These are phyloP conservation scores for Aspergillus neoniger DNA, from an alignment of 2,329 filamentous ascomycete species.

Conservation along the genomic window DNA sequence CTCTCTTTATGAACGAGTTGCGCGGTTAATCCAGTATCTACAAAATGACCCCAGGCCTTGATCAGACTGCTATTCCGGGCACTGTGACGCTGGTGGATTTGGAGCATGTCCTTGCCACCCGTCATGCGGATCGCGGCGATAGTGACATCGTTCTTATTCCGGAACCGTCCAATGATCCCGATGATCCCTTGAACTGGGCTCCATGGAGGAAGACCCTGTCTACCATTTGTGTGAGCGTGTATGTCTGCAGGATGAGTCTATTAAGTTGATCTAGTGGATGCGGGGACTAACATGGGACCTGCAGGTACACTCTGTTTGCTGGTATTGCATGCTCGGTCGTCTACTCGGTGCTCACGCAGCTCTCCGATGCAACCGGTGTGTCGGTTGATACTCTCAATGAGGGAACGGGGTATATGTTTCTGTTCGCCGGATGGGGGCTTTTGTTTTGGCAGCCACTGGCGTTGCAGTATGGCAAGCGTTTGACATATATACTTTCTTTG, in stretches of 20 bases:
- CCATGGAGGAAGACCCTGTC: slow-evolving; percentile 45
- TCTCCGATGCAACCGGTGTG: slow-evolving; percentile 40
- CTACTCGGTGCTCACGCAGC: slow-evolving; percentile 42
- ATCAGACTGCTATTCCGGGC: slow-evolving; percentile 41
- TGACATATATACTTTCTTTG: slow-evolving; percentile 38
- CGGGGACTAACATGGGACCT: too few relatives aligned
- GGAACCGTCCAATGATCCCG: slow-evolving; percentile 47
- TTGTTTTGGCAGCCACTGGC: slow-evolving; percentile 53
- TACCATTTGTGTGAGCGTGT: slow-evolving; percentile 46
- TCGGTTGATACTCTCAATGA: slow-evolving; percentile 38
- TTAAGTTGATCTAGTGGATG: too few relatives aligned
- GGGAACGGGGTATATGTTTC: slow-evolving; percentile 45
- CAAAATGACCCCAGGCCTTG: slow-evolving; percentile 30
- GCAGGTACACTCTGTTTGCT: slow-evolving; percentile 41
- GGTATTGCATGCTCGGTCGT: slow-evolving; percentile 42
- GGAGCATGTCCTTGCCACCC: slow-evolving; percentile 35
- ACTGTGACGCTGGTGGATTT: slow-evolving; percentile 49
- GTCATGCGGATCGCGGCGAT: slow-evolving; percentile 32
- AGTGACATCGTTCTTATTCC: slow-evolving; percentile 47
- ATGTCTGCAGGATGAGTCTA: slow-evolving; percentile 17
- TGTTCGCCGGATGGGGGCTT: slow-evolving; percentile 49
- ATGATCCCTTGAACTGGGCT: slow-evolving; percentile 53
- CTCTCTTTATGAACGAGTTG: not conserved
- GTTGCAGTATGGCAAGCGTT: slow-evolving; percentile 46
- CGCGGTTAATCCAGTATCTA: not conserved